Conservation (phyloP, 805 yeast genomes). For the Wickerhamiella shivajii region DNA sequence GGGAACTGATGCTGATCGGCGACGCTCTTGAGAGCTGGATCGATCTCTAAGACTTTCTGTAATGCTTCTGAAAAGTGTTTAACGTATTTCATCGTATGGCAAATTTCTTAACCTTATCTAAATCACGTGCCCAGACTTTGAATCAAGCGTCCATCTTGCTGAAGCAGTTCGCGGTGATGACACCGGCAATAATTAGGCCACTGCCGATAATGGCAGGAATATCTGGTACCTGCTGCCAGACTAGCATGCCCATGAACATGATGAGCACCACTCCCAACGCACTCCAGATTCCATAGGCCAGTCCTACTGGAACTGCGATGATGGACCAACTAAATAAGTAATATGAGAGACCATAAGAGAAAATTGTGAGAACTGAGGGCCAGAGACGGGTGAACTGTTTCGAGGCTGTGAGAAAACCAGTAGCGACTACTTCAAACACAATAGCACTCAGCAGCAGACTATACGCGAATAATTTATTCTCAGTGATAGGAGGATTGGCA, state of each 20-base stretch:
- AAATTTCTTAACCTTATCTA: background rate
- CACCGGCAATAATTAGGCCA: slow-evolving; percentile 5
- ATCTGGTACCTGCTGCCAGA: slow-evolving; percentile 6
- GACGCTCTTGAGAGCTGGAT: slow-evolving; percentile 13
- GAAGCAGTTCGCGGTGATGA: slow-evolving; percentile 6
- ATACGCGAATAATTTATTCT: slow-evolving; percentile 2
- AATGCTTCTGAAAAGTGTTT: slow-evolving; percentile 12
- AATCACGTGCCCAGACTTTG: too few species aligned
- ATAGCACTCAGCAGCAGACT: slow-evolving; percentile 2
- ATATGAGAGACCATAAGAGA: slow-evolving; percentile 3
- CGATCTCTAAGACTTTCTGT: slow-evolving; percentile 13
- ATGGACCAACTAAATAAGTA: slow-evolving; percentile 5
- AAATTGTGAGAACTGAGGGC: slow-evolving; percentile 1
- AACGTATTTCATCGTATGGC: slow-evolving; percentile 5
- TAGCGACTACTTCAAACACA: slow-evolving; percentile 5
- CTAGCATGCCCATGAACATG: slow-evolving; percentile 4
- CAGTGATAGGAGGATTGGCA: too few species aligned
- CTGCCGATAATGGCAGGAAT: slow-evolving; percentile 5
- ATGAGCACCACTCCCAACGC: slow-evolving; percentile 5
- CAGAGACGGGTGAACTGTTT: slow-evolving; percentile 3
- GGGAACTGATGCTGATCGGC: slow-evolving; percentile 14
- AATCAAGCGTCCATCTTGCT: slow-evolving; percentile 7
- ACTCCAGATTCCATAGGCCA: slow-evolving; percentile 9
- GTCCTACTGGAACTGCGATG: slow-evolving; percentile 5
- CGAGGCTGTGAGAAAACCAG: slow-evolving; percentile 5